Percentiles rank a stretch among this genome's conserved stretches.
Evolutionary conservation across 805 yeast species (phyloP).

Genomic region (Lipomyces sp.): DNA sequence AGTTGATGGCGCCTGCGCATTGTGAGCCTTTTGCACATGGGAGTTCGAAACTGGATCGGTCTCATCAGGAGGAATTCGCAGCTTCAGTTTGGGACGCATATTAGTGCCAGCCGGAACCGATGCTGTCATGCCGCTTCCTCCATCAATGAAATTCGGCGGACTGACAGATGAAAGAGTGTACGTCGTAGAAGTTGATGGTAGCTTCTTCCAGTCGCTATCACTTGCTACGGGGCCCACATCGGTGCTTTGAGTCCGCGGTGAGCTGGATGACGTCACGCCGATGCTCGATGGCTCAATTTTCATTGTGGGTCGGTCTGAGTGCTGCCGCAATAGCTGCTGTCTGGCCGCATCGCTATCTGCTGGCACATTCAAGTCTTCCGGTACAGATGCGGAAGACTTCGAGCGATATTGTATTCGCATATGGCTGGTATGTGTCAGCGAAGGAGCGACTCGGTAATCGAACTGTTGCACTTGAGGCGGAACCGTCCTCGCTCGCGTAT

Average conservation of each 20-base stretch:
- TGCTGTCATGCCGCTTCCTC: slow-evolving; percentile 14
- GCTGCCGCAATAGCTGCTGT: slow-evolving; percentile 18
- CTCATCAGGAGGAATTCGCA: slow-evolving; percentile 46
- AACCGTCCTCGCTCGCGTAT: not conserved
- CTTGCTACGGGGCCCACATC: not conserved
- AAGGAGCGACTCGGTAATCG: not conserved
- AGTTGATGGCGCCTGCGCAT: slow-evolving; percentile 19
- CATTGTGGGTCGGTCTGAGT: slow-evolving; percentile 8
- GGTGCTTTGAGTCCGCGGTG: slow-evolving; percentile 5
- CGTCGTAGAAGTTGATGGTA: not conserved
- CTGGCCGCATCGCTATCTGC: not conserved
- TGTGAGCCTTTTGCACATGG: slow-evolving; percentile 5
- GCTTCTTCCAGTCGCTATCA: not conserved
- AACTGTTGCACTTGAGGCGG: slow-evolving; percentile 1
- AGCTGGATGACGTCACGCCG: not conserved
- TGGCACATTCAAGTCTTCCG: not conserved
- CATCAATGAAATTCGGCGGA: slow-evolving; percentile 12
- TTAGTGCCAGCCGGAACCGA: slow-evolving; percentile 7
- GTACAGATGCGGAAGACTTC: slow-evolving; percentile 2
- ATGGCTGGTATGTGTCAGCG: not conserved
- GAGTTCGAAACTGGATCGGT: slow-evolving; percentile 16
- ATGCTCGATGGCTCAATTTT: not conserved
- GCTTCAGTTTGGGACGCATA: slow-evolving; percentile 47
- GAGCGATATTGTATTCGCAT: not conserved
- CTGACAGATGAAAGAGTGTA: slow-evolving; percentile 11